Base-by-base conservation (phyloP, 106 monocot genomes). In the Posidonia australis region DNA sequence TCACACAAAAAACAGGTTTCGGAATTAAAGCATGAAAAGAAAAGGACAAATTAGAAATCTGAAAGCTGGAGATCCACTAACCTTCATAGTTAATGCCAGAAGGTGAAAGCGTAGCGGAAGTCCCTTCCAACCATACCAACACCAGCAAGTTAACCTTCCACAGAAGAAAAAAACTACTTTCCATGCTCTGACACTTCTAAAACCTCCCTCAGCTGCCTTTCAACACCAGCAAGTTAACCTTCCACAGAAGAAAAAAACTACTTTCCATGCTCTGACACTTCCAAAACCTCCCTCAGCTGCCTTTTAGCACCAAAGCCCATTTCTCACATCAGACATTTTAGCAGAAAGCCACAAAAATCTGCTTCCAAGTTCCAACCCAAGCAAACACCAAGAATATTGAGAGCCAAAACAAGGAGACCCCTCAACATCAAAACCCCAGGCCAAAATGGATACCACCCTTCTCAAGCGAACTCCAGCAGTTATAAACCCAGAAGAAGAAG, bases 21-120 rank as follows among this genome's bases (percentile, higher is more conserved):
- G n/a, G 52, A 20, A 22, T 20, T 9, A 22, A 52, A 52, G 2
- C 36, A 36, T 36, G 36, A 2, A 2, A 68, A 54, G 23, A 30
- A 30, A 55, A 53, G 23, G 36, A 26, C 5, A 54, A 27, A 26
- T 1, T 14, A 59, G 22, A 28, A 42, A 61, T 28, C 31, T 54
- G 29, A 18, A 47, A 58, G 32, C 14, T 54, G 12, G 67, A 19
- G 47, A 64, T 43, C 44, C 24, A 72, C 83, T 46, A 9, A 89
- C 93, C 93, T 89, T 93, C 93, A 73, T 86, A 93, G 73, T 93
- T 93, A 58, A 93, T 86, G 11, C 93, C 93, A 72, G 93, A 79
- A 58, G 93, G 86, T 1, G 93, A 93, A 21, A 93, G 93, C 48
- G 83, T 69, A 22, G 93, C 83, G 69, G 70, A 77, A 20, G 80